phyloP scores from a whole-genome alignment of 192 early-diverging fungal species.

The Linnemannia exigua region DNA sequence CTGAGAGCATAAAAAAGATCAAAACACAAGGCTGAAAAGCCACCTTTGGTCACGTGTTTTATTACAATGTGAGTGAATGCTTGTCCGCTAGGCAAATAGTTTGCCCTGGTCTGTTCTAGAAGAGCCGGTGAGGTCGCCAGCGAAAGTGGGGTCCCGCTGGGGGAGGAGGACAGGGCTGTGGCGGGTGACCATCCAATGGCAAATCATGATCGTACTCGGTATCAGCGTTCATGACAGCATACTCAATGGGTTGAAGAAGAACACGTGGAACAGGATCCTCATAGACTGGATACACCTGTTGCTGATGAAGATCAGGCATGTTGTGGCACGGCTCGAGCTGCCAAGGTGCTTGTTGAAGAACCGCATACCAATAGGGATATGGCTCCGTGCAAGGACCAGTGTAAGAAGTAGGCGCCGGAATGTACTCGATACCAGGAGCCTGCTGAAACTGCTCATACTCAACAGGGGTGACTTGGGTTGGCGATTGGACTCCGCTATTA shows the following conservation, averaged over 20 bases:
- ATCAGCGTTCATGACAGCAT: neutral
- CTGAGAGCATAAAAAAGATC: neutral
- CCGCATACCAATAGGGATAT: neutral
- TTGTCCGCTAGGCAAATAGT: neutral
- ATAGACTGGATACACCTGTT: neutral
- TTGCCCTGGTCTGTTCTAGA: neutral
- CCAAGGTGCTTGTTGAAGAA: neutral
- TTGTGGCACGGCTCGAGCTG: neutral
- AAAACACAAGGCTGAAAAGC: conserved; percentile 7
- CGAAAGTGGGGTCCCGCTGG: conserved; percentile 6
- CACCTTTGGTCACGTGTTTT: conserved; percentile 15
- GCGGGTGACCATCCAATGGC: neutral
- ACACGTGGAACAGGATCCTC: neutral
- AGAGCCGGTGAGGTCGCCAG: conserved; percentile 41
- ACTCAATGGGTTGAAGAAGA: neutral
- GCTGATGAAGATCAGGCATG: neutral
- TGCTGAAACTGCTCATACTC: neutral
- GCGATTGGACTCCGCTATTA: neutral
- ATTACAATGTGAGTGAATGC: neutral
- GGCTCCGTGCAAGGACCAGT: neutral
- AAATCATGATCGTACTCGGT: neutral
- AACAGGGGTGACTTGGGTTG: neutral
- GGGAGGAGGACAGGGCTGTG: neutral
- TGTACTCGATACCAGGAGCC: neutral
- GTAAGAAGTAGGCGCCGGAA: neutral